Evolutionary conservation across 352 stramenopile genomes (phyloP).

Genomic region (Pythium sp.): DNA sequence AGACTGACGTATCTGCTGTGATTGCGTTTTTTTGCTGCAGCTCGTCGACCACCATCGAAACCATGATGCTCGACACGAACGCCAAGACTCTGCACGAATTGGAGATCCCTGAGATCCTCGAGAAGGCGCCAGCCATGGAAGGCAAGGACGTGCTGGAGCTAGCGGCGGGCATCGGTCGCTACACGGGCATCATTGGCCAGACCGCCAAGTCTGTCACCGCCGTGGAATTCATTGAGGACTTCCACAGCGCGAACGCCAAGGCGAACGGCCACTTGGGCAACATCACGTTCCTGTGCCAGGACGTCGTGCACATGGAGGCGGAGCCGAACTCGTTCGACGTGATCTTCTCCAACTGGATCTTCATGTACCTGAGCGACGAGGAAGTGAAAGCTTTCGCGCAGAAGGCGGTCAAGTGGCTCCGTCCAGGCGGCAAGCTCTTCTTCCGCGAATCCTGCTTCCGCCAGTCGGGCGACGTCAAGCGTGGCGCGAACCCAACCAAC

Average conservation of each 20-base stretch:
- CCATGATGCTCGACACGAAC: conserved; percentile 86
- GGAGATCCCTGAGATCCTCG: conserved; percentile 76
- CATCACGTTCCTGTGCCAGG: conserved; percentile 61
- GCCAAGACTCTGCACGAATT: conserved; percentile 69
- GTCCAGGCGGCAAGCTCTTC: conserved; percentile 59
- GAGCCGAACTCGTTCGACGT: conserved; percentile 60
- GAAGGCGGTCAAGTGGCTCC: conserved; percentile 64
- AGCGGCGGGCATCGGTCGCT: conserved; percentile 62
- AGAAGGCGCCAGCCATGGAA: conserved; percentile 53
- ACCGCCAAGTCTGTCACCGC: conserved; percentile 53
- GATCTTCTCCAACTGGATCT: conserved; percentile 76
- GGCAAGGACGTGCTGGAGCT: conserved; percentile 69
- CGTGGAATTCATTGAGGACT: conserved; percentile 80
- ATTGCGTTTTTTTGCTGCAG: not conserved
- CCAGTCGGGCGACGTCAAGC: conserved; percentile 63
- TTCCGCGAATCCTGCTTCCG: conserved; percentile 71
- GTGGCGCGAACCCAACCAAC: conserved; percentile 57
- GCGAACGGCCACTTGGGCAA: conserved; percentile 53
- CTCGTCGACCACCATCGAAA: conserved; percentile 55
- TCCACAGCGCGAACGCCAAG: conserved; percentile 58
- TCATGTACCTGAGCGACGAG: conserved; percentile 70
- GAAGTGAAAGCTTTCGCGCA: conserved; percentile 52
- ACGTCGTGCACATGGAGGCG: conserved; percentile 62
- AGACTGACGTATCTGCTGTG: conserved; percentile 3
- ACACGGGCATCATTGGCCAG: conserved; percentile 52